phyloP scores from a whole-genome alignment of 108 stramenopile species.

The Fragilaria radians region DNA sequence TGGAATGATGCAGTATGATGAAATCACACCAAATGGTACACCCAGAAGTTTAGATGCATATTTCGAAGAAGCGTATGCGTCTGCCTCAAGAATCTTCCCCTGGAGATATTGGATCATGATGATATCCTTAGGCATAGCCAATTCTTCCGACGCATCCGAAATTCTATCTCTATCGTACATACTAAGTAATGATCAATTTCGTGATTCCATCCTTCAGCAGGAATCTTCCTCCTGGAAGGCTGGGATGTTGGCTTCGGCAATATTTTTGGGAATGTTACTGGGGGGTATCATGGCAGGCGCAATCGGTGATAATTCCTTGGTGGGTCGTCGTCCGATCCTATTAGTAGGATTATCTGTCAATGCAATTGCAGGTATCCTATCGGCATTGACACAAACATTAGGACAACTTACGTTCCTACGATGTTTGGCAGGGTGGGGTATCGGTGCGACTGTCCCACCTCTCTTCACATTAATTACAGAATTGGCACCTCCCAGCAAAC shows the following conservation, averaged over 20 bases:
- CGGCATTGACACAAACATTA: slow-evolving; percentile 32
- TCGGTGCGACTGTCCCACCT: slow-evolving; percentile 72
- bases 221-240: slow-evolving; percentile 25
- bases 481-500: slow-evolving; percentile 56
- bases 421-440: slow-evolving; percentile 62
- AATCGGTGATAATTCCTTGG: slow-evolving; percentile 46
- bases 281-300: slow-evolving; percentile 64
- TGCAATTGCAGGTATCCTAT: slow-evolving; percentile 43
- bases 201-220: slow-evolving; percentile 12
- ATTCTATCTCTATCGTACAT: slow-evolving; percentile 71
- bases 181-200: slow-evolving; percentile 44
- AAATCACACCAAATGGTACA: no score
- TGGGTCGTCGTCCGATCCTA: slow-evolving; percentile 61
- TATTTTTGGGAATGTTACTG: slow-evolving; percentile 76
- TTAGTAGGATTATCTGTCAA: slow-evolving; percentile 54
- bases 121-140: slow-evolving; percentile 61
- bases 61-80: background rate
- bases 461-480: slow-evolving; percentile 65
- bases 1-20: no score
- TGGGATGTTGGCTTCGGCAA: slow-evolving; percentile 54
- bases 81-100: background rate
- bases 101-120: slow-evolving; percentile 58
- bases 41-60: background rate
- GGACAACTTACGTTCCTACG: slow-evolving; percentile 38
- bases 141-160: slow-evolving; percentile 67